phyloP scores from a whole-genome alignment of 208 protist genomes.

The Herpetomonas tarakana region DNA sequence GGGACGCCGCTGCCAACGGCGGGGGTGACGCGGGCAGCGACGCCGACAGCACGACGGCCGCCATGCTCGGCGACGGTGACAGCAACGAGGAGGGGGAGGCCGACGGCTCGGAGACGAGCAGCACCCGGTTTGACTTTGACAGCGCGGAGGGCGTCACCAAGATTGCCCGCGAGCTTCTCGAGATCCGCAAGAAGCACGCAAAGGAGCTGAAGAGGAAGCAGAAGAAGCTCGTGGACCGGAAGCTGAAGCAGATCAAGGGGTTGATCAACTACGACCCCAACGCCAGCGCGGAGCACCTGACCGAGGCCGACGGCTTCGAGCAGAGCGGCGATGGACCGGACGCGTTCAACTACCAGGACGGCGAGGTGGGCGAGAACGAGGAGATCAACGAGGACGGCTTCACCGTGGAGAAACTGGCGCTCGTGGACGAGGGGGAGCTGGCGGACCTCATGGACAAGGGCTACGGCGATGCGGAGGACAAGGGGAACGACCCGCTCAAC shows the following conservation, averaged over 20 bases:
- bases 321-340: conserved; percentile 9
- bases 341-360: conserved; percentile 10
- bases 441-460: conserved; percentile 60
- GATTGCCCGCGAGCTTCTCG: conserved; percentile 85
- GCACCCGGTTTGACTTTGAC: conserved; percentile 67
- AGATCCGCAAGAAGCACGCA: conserved; percentile 77
- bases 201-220: conserved; percentile 91
- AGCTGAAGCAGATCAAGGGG: conserved; percentile 90
- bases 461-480: conserved; percentile 29
- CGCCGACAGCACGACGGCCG: conserved; percentile 12
- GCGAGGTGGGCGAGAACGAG: conserved; percentile 21
- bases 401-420: conserved; percentile 71
- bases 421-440: conserved; percentile 52
- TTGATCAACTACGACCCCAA: conserved; percentile 93
- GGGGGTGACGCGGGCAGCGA: conserved; percentile 22
- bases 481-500: conserved; percentile 73
- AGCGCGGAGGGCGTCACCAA: conserved; percentile 73
- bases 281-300: conserved; percentile 61
- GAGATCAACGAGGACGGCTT: conserved; percentile 57
- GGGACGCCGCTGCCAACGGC: conserved; percentile 12
- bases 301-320: conserved; percentile 63
- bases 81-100: conserved; percentile 30
- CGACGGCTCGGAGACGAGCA: conserved; percentile 27
- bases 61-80: conserved; percentile 12
- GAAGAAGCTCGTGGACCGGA: conserved; percentile 90